Evolutionary conservation across 2,329 filamentous ascomycete genomes (phyloP), one percentile per base, ranked within the genome.

Genomic region (Diaporthe sp.): DNA sequence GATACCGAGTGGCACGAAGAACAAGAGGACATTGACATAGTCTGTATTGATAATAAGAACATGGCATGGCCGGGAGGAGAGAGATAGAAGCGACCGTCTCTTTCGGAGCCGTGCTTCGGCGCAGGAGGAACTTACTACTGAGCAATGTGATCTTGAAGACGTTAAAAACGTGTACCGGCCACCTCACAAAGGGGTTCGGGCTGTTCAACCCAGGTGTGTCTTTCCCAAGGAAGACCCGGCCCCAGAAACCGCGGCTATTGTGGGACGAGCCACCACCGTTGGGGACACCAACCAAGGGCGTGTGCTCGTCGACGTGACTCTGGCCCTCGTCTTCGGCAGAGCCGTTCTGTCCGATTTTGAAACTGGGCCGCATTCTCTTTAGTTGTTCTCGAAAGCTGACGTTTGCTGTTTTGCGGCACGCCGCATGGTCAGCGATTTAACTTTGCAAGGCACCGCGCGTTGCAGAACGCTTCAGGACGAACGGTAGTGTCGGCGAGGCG

Each of bases 1-100:
- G 77, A 96, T 94, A 77, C 94, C 94, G 57, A 94, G 83, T 13
- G 94, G 94, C 12, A 95, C 94, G 80, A 93, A 92, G 76, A 95
- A 87, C 78, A 97, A 92, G 72, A 93, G 88, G 78, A 93, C 89
- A 82, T 96, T 96, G 82, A 92, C 87, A 82, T 90, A 90, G 79
- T 86, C 89, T 91, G 77, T 53, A 22, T 37, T 67, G 17, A 39
- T 19, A 22, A 25, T 77, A 37, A 78, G 57, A 59, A 74, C 65
- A 76, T 59, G 37, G 55, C 59, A 22, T 73, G 25, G 53, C 22
- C 25, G 31, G 31, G 13, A 59, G 73, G 6, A 15, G 28, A 17
- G 46, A 39, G 37, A 12, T 12, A 28, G 37, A 46, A 31, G 42
- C 10, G 8, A 46, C 10, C 44, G 42, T 57, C 25, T 57, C n/a